Evolutionary conservation across 1,284 basidiomycete species (phyloP).

Genomic region (Ustilago nuda): DNA sequence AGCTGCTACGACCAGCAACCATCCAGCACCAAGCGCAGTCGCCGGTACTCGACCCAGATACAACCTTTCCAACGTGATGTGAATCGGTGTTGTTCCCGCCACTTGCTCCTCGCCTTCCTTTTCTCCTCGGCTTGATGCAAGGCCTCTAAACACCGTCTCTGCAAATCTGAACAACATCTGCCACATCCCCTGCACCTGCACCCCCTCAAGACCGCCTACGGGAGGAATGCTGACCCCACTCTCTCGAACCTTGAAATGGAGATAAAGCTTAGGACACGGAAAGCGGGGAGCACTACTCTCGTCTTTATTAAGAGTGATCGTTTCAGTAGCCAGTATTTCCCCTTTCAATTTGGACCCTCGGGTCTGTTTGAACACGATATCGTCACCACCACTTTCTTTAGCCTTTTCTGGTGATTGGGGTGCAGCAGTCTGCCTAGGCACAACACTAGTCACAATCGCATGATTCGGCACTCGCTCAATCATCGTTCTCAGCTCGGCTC

Average conservation of each 20-base stretch:
- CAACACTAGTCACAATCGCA: conserved; percentile 17
- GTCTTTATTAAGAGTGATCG: conserved; percentile 20
- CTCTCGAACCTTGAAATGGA: conserved; percentile 20
- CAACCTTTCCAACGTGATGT: conserved; percentile 33
- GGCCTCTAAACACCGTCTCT: conserved; percentile 18
- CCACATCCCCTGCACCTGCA: not conserved
- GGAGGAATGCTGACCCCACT: conserved; percentile 23
- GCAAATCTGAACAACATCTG: not conserved
- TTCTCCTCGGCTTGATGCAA: not conserved
- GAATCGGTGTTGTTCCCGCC: conserved; percentile 22
- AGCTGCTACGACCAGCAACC: conserved; percentile 7
- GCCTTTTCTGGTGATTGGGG: not conserved
- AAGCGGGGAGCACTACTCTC: not conserved
- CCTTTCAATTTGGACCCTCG: not conserved
- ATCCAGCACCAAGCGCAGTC: conserved; percentile 9
- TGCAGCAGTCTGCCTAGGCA: conserved; percentile 22
- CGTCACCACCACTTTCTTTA: not conserved
- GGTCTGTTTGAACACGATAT: conserved; percentile 16
- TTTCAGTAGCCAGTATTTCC: conserved; percentile 34
- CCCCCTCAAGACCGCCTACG: not conserved
- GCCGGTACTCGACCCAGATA: conserved; percentile 21
- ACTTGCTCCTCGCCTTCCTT: not conserved
- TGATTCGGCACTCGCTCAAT: conserved; percentile 19
- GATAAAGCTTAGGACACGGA: conserved; percentile 31
- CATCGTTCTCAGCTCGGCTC: not conserved